Percentiles rank a stretch among this genome's conserved stretches.
Conservation (phyloP, 1,139 yeast genomes). For the Suhomyces ambrosiae region DNA sequence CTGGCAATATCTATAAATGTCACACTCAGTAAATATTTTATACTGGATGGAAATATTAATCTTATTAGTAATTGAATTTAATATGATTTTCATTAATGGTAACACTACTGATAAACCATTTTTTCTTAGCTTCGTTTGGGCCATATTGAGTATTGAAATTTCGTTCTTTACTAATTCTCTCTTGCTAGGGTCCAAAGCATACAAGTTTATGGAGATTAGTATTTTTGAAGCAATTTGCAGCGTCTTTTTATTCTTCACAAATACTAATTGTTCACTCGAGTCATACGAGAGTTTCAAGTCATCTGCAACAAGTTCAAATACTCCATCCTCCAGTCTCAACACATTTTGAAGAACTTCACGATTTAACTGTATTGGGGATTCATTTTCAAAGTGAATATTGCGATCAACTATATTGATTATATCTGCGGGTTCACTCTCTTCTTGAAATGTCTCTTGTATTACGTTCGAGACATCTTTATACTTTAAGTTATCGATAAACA, state of each 20-base stretch:
- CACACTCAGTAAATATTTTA: slow-evolving; percentile 12
- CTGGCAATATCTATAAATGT: slow-evolving; percentile 15
- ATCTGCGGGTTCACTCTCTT: slow-evolving; percentile 3
- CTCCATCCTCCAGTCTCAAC: not conserved
- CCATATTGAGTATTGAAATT: slow-evolving; percentile 13
- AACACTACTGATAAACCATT: slow-evolving; percentile 12
- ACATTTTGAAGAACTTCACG: slow-evolving; percentile 1
- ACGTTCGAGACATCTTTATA: slow-evolving; percentile 10
- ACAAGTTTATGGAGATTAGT: slow-evolving; percentile 11
- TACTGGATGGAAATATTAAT: slow-evolving; percentile 13
- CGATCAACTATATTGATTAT: slow-evolving; percentile 5
- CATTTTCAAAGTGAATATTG: slow-evolving; percentile 1
- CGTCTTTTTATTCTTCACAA: slow-evolving; percentile 15
- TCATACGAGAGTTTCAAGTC: slow-evolving; percentile 16
- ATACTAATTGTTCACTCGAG: slow-evolving; percentile 8
- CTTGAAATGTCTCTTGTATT: not conserved
- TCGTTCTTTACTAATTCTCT: slow-evolving; percentile 9
- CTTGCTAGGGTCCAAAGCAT: not conserved
- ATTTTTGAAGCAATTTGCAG: slow-evolving; percentile 6
- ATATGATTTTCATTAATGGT: slow-evolving; percentile 12
- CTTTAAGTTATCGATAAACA: slow-evolving; percentile 15
- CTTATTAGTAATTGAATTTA: slow-evolving; percentile 5
- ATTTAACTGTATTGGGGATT: not conserved
- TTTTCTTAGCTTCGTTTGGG: slow-evolving; percentile 14
- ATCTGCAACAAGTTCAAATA: slow-evolving; percentile 5